Percentiles rank a stretch among this genome's conserved stretches.
These are phyloP conservation scores for Ophiostoma pallidulum DNA, from an alignment of 2,329 filamentous ascomycete genomes.

Conservation along the genomic window DNA sequence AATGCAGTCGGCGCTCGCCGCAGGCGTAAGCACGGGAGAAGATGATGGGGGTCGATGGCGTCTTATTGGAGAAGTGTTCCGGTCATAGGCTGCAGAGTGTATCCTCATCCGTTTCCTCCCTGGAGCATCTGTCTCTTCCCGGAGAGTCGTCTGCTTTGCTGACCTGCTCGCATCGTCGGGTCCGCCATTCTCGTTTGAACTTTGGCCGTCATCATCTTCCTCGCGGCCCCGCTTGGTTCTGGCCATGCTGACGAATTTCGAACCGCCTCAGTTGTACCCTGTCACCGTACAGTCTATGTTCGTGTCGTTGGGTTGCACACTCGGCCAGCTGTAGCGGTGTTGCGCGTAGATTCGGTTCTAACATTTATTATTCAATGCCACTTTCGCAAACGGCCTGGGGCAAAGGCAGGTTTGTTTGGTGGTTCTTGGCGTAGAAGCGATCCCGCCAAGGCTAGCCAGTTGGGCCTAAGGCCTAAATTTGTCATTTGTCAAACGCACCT, in stretches of 20 bases:
- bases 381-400: no score
- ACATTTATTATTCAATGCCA: no score
- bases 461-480: no score
- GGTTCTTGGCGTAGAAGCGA: no score
- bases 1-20: slow-evolving; percentile 46
- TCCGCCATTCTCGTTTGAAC: not conserved
- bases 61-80: not conserved
- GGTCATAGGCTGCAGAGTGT: not conserved
- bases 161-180: not conserved
- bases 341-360: no score
- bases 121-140: not conserved
- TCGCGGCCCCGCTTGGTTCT: not conserved
- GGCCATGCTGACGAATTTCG: not conserved
- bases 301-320: not conserved
- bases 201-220: not conserved
- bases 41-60: not conserved
- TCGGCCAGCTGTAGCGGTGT: no score
- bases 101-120: not conserved
- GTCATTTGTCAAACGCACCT: no score
- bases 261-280: not conserved
- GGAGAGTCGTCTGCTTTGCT: not conserved
- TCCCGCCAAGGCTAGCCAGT: no score
- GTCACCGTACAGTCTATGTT: not conserved
- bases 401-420: no score
- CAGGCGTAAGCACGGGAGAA: no score